A percentile compares a stretch with the other conserved stretches of the same genome.
Evolutionary conservation across 805 yeast genomes (phyloP).

Genomic region (Wickerhamiella australiensis): DNA sequence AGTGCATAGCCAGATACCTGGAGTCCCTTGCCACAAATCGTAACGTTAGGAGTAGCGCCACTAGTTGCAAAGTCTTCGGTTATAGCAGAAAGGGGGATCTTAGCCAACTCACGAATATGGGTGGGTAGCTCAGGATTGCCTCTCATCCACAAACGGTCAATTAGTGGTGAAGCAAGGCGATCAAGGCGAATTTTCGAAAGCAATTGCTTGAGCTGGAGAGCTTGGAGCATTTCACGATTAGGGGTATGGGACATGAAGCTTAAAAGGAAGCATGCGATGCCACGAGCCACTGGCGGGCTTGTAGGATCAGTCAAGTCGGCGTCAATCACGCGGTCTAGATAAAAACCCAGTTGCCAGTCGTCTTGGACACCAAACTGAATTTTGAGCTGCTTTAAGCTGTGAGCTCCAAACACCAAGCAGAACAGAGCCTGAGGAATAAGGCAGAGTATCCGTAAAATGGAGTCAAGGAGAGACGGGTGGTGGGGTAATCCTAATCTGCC

Average conservation of each 20-base stretch:
- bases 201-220: conserved; percentile 9
- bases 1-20: not conserved
- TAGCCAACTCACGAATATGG: not conserved
- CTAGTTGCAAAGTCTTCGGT: not conserved
- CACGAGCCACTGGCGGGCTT: not conserved
- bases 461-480: not conserved
- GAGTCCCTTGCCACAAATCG: conserved; percentile 3
- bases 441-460: not conserved
- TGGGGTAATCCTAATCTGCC: conserved; percentile 1
- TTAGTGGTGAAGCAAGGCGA: not conserved
- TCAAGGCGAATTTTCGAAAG: not conserved
- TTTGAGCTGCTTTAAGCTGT: not conserved
- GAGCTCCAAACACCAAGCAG: not conserved
- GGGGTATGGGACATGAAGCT: conserved; percentile 5
- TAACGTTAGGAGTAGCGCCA: not conserved
- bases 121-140: not conserved
- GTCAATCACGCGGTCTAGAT: conserved; percentile 6
- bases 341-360: conserved; percentile 4
- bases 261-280: not conserved
- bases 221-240: conserved; percentile 11
- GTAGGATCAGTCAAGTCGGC: not conserved
- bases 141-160: conserved; percentile 1
- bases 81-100: conserved; percentile 3
- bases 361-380: not conserved
- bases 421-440: conserved; percentile 4